Evolutionary conservation across 495 filamentous ascomycete species (phyloP).

Genomic region (Jackrogersella minutella): DNA sequence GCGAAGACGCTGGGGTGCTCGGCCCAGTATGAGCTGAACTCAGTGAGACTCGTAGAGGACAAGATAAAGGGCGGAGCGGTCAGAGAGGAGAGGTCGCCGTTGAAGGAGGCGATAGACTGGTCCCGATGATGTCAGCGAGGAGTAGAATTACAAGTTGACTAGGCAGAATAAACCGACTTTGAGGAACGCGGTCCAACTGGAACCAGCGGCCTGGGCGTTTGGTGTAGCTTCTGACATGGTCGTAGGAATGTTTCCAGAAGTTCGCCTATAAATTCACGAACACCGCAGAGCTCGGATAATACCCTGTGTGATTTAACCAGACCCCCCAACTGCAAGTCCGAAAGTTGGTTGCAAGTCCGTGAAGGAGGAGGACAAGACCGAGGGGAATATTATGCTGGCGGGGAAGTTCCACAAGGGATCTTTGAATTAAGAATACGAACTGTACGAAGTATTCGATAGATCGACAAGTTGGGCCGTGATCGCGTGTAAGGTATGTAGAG

Average conservation of each 20-base stretch:
- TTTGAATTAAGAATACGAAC: slow-evolving; percentile 6
- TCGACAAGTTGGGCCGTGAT: background rate
- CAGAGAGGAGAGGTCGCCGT: slow-evolving; percentile 91
- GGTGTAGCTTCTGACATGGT: slow-evolving; percentile 41
- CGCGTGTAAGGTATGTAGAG: background rate
- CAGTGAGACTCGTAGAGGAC: slow-evolving; percentile 86
- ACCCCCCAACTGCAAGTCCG: slow-evolving; percentile 17
- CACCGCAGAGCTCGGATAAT: slow-evolving; percentile 12
- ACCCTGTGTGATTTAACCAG: slow-evolving; percentile 12
- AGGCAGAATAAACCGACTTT: slow-evolving; percentile 49
- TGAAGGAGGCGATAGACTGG: slow-evolving; percentile 94
- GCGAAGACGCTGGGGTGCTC: slow-evolving; percentile 90
- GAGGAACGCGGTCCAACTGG: slow-evolving; percentile 61
- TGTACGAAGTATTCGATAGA: slow-evolving; percentile 8
- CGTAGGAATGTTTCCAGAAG: slow-evolving; percentile 16
- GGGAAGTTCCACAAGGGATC: slow-evolving; percentile 25
- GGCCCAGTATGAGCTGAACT: slow-evolving; percentile 97
- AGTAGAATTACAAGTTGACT: background rate
- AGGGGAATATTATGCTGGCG: slow-evolving; percentile 13
- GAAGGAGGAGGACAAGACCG: slow-evolving; percentile 12
- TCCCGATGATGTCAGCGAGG: slow-evolving; percentile 6
- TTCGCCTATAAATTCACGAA: slow-evolving; percentile 20
- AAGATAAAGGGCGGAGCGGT: slow-evolving; percentile 97
- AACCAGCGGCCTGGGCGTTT: slow-evolving; percentile 47
- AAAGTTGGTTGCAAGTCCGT: slow-evolving; percentile 21